These are phyloP conservation scores for Thielaviopsis musarum DNA, from an alignment of 2,329 filamentous ascomycete species.

Conservation along the genomic window DNA sequence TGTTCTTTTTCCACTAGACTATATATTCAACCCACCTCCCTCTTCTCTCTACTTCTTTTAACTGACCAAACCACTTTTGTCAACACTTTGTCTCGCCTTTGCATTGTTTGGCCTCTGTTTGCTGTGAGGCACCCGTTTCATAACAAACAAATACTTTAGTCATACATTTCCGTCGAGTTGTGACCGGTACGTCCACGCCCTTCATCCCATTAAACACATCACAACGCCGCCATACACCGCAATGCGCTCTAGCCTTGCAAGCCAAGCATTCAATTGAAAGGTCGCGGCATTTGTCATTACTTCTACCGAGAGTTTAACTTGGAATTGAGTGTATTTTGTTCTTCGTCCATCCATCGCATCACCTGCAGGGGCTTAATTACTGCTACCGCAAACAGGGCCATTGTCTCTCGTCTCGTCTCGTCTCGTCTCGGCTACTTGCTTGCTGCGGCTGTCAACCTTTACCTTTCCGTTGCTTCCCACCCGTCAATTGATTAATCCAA, in stretches of 20 bases:
- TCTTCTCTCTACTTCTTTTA: neutral
- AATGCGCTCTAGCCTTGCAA: neutral
- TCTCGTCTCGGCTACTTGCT: neutral
- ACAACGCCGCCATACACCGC: too few species aligned
- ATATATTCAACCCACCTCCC: slow-evolving; percentile 2
- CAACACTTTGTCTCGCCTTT: slow-evolving; percentile 1
- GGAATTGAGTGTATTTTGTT: neutral
- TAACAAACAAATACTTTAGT: neutral
- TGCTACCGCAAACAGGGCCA: neutral
- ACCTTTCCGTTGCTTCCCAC: neutral
- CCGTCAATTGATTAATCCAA: neutral
- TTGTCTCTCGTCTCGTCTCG: neutral
- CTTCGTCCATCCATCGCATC: neutral
- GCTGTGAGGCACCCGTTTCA: neutral
- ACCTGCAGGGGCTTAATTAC: neutral
- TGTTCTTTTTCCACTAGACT: neutral
- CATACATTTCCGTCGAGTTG: neutral
- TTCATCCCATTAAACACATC: neutral
- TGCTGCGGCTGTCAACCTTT: neutral
- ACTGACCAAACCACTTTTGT: neutral
- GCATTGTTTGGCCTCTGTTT: neutral
- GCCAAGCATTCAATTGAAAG: neutral
- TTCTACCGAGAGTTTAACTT: neutral
- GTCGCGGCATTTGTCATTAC: neutral
- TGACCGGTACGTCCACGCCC: neutral